Conservation (phyloP, 2,329 filamentous ascomycete genomes). For the Colletotrichum sp. region DNA sequence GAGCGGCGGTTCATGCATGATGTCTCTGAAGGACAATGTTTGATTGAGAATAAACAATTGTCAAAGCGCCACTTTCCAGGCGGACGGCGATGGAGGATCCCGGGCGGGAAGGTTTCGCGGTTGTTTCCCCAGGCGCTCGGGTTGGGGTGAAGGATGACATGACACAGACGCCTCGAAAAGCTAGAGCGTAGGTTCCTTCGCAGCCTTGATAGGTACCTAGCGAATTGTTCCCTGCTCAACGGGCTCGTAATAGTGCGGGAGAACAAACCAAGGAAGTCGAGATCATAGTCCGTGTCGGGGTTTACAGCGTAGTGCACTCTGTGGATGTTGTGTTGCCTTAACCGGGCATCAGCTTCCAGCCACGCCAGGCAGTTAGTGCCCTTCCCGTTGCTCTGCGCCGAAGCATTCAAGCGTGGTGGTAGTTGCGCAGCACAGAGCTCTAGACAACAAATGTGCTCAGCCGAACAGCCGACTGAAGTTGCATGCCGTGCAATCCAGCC, state of each 20-base stretch:
- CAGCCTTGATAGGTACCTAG: not conserved
- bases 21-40: not conserved
- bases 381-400: not conserved
- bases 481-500: not conserved
- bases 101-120: not conserved
- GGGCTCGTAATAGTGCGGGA: not conserved
- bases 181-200: not conserved
- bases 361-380: not conserved
- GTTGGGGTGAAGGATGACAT: not conserved
- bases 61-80: constrained; percentile 1
- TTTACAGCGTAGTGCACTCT: not conserved
- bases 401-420: not conserved
- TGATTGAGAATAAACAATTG: not conserved
- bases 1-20: constrained; percentile 3
- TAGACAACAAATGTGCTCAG: not conserved
- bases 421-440: not conserved
- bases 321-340: not conserved
- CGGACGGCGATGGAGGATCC: not conserved
- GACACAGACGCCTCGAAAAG: not conserved
- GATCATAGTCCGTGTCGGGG: not conserved
- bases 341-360: not conserved
- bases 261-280: not conserved
- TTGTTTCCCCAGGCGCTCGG: constrained; percentile 13
- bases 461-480: not conserved
- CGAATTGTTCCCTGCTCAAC: not conserved